Base-by-base conservation (phyloP, 495 filamentous ascomycete genomes). In the Elasticomyces elasticus region DNA sequence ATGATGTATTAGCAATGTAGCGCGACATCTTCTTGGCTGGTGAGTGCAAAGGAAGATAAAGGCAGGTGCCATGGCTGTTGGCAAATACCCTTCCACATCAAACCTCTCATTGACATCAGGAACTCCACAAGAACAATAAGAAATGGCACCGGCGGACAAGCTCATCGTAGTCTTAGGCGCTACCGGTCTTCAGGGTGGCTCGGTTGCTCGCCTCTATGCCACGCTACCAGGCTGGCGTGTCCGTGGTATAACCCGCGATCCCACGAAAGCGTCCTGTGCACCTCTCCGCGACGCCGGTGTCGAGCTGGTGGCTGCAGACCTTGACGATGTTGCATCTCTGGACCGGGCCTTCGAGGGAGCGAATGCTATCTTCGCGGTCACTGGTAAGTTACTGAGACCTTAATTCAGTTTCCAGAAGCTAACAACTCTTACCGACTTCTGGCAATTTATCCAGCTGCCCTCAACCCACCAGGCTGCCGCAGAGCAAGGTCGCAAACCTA, bases 331-430 rank as follows among this genome's bases (percentile, higher is more conserved):
- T 30, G 56, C 55, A 1, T 71, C 72, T 1, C 67, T 82, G 0
- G 58, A 59, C 1, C 26, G 35, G 13, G 79, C 76, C 19, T 75
- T 82, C 58, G 31, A 60, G 5, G 73, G 71, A 27, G 73, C 72
- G 2, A 64, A 69, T 40, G 73, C 66, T 25, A 74, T 81, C 62
- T 82, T 79, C 59, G 64, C 67, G 49, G 71, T 73, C 44, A 81
- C n/a, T n/a, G n/a, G n/a, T n/a, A n/a, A n/a, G n/a, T n/a, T n/a
- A n/a, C n/a, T n/a, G n/a, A n/a, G n/a, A n/a, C n/a, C n/a, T n/a
- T n/a, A n/a, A n/a, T n/a, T n/a, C n/a, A n/a, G n/a, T n/a, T n/a
- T n/a, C n/a, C n/a, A n/a, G n/a, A n/a, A n/a, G n/a, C n/a, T n/a
- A n/a, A n/a, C n/a, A n/a, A n/a, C n/a, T n/a, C n/a, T n/a, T n/a